Conservation (phyloP, 78 protist species). For the Planoprotostelium fungivorum region DNA sequence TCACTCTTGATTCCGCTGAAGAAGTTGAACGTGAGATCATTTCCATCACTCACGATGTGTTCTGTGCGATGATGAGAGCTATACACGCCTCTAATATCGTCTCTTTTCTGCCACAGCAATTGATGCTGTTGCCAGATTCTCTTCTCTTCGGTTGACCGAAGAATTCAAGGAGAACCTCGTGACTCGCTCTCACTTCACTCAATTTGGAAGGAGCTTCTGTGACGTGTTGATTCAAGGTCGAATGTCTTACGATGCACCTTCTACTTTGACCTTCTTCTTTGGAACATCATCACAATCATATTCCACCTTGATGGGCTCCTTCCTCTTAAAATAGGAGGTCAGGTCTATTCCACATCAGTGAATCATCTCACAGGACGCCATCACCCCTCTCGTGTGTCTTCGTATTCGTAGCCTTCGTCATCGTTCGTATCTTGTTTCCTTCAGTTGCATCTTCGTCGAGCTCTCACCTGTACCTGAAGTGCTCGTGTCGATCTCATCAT, state of each 20-base stretch:
- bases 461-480: too few species aligned
- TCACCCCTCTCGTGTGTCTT: not conserved
- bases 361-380: not conserved
- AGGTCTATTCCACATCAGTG: not conserved
- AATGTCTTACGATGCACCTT: not conserved
- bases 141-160: not conserved
- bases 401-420: too few species aligned
- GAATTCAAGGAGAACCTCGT: not conserved
- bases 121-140: not conserved
- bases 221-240: not conserved
- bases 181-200: not conserved
- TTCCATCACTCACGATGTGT: not conserved
- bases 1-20: not conserved
- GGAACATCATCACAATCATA: not conserved
- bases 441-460: too few species aligned
- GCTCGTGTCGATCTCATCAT: too few species aligned
- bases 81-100: not conserved
- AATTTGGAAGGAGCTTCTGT: not conserved
- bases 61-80: not conserved
- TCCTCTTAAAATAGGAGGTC: not conserved
- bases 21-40: not conserved
- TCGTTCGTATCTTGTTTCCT: too few species aligned
- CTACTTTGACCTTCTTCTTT: too few species aligned
- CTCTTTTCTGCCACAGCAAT: not conserved
- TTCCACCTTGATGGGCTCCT: not conserved